Percentiles rank a stretch among this genome's conserved stretches.
Evolutionary conservation across 139 green algal species (phyloP).

Genomic region (Gonium pectorale): DNA sequence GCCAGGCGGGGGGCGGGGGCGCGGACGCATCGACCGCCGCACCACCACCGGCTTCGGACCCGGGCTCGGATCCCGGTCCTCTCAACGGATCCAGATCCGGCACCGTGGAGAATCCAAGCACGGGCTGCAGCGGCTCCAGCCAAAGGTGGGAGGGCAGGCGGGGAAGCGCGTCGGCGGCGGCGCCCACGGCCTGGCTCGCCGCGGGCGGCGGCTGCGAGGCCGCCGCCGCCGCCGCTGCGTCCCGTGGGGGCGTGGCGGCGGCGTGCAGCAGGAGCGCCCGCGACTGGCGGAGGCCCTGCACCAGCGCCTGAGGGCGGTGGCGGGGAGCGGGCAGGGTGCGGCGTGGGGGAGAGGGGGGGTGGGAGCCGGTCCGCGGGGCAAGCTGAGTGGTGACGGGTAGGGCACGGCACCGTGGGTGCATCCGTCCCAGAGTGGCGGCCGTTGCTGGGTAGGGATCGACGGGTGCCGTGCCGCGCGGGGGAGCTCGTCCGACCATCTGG

Average conservation of each 20-base stretch:
- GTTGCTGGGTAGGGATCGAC: too few relatives aligned
- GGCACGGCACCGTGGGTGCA: too few relatives aligned
- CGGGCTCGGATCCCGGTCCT: not conserved
- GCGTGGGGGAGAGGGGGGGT: too few relatives aligned
- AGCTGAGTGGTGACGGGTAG: too few relatives aligned
- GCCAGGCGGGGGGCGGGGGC: not conserved
- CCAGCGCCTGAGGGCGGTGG: not conserved
- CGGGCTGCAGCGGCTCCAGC: not conserved
- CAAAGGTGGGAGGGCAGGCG: not conserved
- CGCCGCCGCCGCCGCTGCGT: not conserved
- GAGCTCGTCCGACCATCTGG: too few relatives aligned
- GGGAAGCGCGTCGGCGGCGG: not conserved
- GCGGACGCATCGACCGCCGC: too few relatives aligned
- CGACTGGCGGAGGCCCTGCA: not conserved
- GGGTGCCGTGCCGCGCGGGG: too few relatives aligned
- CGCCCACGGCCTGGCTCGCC: not conserved
- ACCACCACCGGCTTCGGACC: not conserved
- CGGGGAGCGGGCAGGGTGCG: not conserved
- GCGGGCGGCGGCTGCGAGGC: not conserved
- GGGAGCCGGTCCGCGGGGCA: too few relatives aligned
- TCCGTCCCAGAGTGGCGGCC: too few relatives aligned
- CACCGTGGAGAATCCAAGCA: too few relatives aligned
- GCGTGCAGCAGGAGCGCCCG: not conserved
- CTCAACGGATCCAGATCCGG: not conserved
- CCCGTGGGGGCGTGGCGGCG: not conserved